These are phyloP conservation scores for Chrysosphaeria jannelii DNA, from an alignment of 2,329 filamentous ascomycete genomes.

Conservation along the genomic window DNA sequence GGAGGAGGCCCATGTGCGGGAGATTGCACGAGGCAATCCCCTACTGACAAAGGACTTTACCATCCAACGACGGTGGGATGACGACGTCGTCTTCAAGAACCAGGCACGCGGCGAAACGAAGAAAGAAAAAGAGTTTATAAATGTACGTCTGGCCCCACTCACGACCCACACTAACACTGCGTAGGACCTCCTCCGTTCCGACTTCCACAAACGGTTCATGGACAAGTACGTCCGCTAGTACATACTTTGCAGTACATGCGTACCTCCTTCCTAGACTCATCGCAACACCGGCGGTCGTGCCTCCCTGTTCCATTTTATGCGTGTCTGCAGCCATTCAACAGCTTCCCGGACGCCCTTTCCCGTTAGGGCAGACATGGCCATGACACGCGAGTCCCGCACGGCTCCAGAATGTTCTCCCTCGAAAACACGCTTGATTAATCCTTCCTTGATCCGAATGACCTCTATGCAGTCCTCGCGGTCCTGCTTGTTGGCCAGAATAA, in stretches of 20 bases:
- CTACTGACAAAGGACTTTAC: conserved; percentile 80
- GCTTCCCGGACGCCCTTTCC: conserved; percentile 73
- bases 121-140: conserved; percentile 81
- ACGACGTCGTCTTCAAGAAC: conserved; percentile 98
- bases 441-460: conserved; percentile 91
- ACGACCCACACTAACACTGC: background rate
- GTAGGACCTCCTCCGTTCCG: conserved; percentile 63
- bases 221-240: conserved; percentile 27
- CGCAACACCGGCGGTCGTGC: conserved; percentile 75
- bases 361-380: conserved; percentile 76
- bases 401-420: conserved; percentile 70
- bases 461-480: conserved; percentile 93
- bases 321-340: conserved; percentile 80
- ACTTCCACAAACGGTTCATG: conserved; percentile 98
- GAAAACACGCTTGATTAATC: conserved; percentile 79
- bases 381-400: conserved; percentile 67
- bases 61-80: conserved; percentile 83
- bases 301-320: conserved; percentile 94
- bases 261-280: too few species aligned
- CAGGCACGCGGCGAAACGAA: conserved; percentile 78
- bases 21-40: conserved; percentile 81
- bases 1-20: conserved; percentile 53
- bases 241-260: too few species aligned
- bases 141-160: conserved; percentile 23
- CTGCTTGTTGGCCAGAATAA: conserved; percentile 92